Conservation (phyloP, 2,329 filamentous ascomycete genomes). For the Delphinella strobiligena region DNA sequence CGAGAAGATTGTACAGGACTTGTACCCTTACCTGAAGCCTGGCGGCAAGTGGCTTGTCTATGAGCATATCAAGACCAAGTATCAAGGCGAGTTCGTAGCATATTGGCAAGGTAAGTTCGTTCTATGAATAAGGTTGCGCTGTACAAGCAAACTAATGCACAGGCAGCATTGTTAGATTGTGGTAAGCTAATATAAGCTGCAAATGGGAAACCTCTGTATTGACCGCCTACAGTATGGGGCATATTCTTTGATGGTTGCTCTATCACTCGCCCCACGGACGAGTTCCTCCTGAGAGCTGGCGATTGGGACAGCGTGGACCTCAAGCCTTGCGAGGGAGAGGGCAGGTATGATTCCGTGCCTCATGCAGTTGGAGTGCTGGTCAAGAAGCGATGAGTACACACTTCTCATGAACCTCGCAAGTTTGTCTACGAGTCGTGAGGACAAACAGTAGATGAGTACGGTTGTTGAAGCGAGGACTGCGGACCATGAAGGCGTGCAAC, state of each 20-base stretch:
- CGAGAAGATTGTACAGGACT: constrained; percentile 39
- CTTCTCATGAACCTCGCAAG: too few species aligned
- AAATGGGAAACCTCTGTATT: neutral
- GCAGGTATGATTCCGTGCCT: constrained; percentile 22
- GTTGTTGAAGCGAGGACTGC: too few species aligned
- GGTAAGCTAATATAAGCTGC: too few species aligned
- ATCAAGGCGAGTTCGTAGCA: constrained; percentile 18
- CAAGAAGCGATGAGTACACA: constrained; percentile 15
- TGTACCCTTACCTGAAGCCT: constrained; percentile 48
- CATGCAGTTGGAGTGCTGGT: constrained; percentile 22
- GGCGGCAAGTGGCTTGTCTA: constrained; percentile 52
- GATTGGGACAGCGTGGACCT: constrained; percentile 23
- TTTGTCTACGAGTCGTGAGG: too few species aligned
- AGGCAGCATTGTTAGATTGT: too few species aligned
- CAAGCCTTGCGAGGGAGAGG: constrained; percentile 18
- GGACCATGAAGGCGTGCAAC: too few species aligned
- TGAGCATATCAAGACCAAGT: constrained; percentile 43
- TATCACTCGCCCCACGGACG: constrained; percentile 22
- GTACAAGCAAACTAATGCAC: too few species aligned
- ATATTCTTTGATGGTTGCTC: constrained; percentile 23
- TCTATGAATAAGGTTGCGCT: neutral
- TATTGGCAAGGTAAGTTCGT: constrained; percentile 23
- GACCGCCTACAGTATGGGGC: constrained; percentile 17
- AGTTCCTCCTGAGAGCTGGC: constrained; percentile 22
- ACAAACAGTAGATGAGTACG: too few species aligned